Evolutionary conservation across 2,329 filamentous ascomycete species (phyloP).

Genomic region (Cercospora canescens): DNA sequence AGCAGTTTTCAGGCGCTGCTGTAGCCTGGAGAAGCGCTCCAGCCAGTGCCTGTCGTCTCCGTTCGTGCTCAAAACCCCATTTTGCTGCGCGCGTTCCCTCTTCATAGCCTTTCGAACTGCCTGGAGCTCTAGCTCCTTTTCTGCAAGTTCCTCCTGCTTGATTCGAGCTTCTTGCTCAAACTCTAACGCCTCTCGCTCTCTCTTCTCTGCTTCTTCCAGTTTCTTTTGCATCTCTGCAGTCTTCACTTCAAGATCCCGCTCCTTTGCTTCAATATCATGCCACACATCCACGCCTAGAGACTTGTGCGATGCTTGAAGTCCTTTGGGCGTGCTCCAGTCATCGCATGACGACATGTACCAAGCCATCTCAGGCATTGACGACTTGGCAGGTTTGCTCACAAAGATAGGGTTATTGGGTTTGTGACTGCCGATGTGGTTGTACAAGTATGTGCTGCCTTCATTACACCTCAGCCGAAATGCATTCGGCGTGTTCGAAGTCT

Average conservation of each 20-base stretch:
- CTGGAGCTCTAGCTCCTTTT: conserved; percentile 5
- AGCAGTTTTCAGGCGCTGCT: neutral
- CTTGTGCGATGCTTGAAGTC: neutral
- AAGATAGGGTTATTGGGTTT: conserved; percentile 6
- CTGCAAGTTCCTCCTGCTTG: conserved; percentile 5
- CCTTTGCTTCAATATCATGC: conserved; percentile 2
- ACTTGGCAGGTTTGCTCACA: neutral
- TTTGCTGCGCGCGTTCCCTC: neutral
- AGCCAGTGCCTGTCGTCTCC: neutral
- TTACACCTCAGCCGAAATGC: conserved; percentile 12
- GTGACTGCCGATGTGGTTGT: conserved; percentile 11
- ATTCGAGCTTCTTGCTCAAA: conserved; percentile 9
- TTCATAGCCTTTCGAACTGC: neutral
- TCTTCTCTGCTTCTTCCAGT: conserved; percentile 6
- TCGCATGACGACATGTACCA: conserved; percentile 12
- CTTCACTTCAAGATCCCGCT: neutral
- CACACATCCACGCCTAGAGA: neutral
- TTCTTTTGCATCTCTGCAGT: conserved; percentile 2
- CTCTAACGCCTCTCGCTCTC: conserved; percentile 6
- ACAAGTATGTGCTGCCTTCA: conserved; percentile 8
- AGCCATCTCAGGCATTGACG: conserved; percentile 8
- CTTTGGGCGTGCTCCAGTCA: conserved; percentile 5
- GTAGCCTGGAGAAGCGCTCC: neutral
- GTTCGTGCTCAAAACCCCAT: neutral
- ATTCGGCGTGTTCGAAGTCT: conserved; percentile 11